A percentile compares a stretch with the other conserved stretches of the same genome.
phyloP scores from a whole-genome alignment of 257 asterid species.

The Nicotiana attenuata region DNA sequence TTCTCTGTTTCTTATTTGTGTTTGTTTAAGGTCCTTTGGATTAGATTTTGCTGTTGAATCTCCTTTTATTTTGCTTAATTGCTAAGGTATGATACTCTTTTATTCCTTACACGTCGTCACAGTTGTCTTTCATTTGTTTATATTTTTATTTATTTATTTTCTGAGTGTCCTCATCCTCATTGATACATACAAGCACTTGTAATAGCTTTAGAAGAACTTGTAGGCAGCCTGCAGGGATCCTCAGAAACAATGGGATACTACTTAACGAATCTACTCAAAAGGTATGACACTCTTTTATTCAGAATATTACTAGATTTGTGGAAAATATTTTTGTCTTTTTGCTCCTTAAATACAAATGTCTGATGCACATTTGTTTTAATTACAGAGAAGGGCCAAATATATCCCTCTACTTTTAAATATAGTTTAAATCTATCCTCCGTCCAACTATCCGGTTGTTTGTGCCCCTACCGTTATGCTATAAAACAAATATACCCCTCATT shows the following conservation, averaged over 20 bases:
- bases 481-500: too few species aligned
- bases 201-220: conserved; percentile 79
- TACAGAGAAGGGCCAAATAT: too few species aligned
- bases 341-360: neutral
- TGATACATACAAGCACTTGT: conserved; percentile 63
- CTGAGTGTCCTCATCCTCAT: neutral
- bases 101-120: neutral
- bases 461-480: too few species aligned
- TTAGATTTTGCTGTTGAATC: too few species aligned
- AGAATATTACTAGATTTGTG: too few species aligned
- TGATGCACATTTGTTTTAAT: neutral
- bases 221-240: conserved; percentile 92
- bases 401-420: too few species aligned
- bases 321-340: neutral
- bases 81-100: conserved; percentile 37
- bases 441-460: too few species aligned
- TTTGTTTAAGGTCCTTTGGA: too few species aligned
- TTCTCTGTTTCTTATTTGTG: too few species aligned
- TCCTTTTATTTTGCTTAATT: too few species aligned
- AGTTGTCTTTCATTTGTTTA: neutral
- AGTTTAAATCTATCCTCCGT: too few species aligned
- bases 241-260: conserved; percentile 87
- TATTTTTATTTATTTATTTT: neutral
- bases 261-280: conserved; percentile 94
- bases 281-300: too few species aligned